Base-by-base conservation (phyloP, 2,329 filamentous ascomycete genomes). In the Mollisia scopiformis region DNA sequence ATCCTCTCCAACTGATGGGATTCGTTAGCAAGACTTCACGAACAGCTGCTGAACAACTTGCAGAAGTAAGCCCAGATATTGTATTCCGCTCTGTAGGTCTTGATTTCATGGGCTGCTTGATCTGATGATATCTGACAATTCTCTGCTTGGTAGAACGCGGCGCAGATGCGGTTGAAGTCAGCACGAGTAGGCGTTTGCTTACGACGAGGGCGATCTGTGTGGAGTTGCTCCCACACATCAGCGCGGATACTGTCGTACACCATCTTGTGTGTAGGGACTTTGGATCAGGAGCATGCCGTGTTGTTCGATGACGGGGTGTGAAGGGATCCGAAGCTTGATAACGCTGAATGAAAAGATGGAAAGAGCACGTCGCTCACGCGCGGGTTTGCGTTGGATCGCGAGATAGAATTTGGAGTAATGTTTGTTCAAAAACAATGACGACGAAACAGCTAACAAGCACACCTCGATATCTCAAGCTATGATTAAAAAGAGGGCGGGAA, bases 1-100 rank as follows among this genome's bases (percentile, higher is more conserved):
- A 31, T 49, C 23, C 21, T 28, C 46, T 49, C 25, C 16, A 28
- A 28, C 28, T 49, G 46, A 25, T 10, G n/a, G 23, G 19, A 49
- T 28, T 13, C 23, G 8, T 49, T 43, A 43, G 39, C 13, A 5
- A 3, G 2, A 10, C 23, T 49, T 30, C 13, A 14, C 46, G 27
- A 28, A 47, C 11, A 39, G 3, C 3, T 39, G 37, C n/a, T n/a
- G 43, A 31, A 28, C 11, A 31, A 59, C 58, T 27, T 46, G 54
- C 58, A 60, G 14, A 55, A 60, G 33, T 60, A 60, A 21, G 46
- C 43, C 52, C 52, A 56, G 28, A 56, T 27, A 16, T 60, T 56
- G 41, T 46, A 56, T 19, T 60, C 52, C 1, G 58, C 50, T 13
- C 30, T 28, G 27, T 30, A 55, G 16, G 6, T 28, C 33, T 23